Base-by-base conservation (phyloP, 306 rosid species). In the Bauhinia variegata region DNA sequence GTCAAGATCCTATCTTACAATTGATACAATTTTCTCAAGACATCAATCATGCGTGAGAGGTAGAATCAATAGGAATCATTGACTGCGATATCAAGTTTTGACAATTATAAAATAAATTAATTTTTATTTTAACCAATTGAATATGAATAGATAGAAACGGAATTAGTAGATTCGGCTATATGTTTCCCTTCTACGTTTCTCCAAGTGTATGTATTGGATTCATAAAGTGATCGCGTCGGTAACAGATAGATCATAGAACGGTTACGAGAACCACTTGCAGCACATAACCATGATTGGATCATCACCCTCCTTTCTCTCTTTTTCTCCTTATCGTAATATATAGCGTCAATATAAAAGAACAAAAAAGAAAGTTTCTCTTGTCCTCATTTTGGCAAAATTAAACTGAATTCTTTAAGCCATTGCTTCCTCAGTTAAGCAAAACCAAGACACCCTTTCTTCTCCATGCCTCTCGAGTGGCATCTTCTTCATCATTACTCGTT, bases 341-440 rank as follows among this genome's bases (percentile, higher is more conserved):
- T 75, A 68, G 65, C 81, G 81, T 77, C 80, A 69, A 23, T 1
- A 23, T 1, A 23, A 23, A 23, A 23, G 2, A 23, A 23, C 1
- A 23, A 23, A 23, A 23, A 23, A 23, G 2, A 23, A 23, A 2
- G 28, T 2, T 23, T 23, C 28, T 23, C 28, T 23, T 23, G 2
- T 47, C 47, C 33, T 42, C 6, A 54, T 59, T 36, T 30, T 4
- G 0, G 17, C 34, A 7, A 44, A 14, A 16, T 18, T 4, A 59
- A 53, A 14, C 39, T 55, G 61, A 13, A 63, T 60, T 12, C 62
- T 59, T 14, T 17, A 54, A 51, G 30, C 33, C 39, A 42, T 75
- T 69, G 78, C 82, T 79, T 81, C 68, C 54, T 63, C 36, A 52
- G 71, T 30, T 46, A 63, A 86, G 49, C 80, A 72, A 75, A 36